Base-by-base conservation (phyloP, 1,284 basidiomycete genomes). In the Pterulicium gracile region DNA sequence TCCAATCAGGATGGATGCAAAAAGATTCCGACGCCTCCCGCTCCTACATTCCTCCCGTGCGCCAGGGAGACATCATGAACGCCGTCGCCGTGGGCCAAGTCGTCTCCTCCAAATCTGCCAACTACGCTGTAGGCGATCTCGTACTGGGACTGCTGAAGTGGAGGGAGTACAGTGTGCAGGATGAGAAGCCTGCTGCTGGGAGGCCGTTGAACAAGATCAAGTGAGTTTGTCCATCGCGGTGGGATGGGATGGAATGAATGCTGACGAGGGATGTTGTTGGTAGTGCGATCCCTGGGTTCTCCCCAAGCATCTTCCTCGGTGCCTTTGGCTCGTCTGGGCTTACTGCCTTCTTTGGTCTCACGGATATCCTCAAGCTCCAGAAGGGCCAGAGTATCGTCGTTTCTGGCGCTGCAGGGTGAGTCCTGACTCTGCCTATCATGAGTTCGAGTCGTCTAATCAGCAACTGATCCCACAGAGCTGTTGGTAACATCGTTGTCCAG, bases 391-490 rank as follows among this genome's bases (percentile, higher is more conserved):
- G 55, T 0, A 56, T 69, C 22, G 55, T 68, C 32, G 56, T 68
- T n/a, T 58, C 57, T 5, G 65, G 64, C 12, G 67, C 66, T 0
- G 61, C 61, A 14, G 63, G 58, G 51, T 59, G 47, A 49, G 51
- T 50, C 12, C 17, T 14, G 20, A 21, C 15, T 4, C 18, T 36
- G n/a, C 46, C n/a, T 23, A 7, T 19, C 34, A 44, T 22, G 3
- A 35, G 3, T 18, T 35, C 10, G 22, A 14, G 24, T 17, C 24
- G 22, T 40, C 4, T 4, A 24, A 41, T 42, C 14, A 7, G 39
- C 17, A 20, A 41, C 19, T 41, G 19, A 41, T 34, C 14, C 34
- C 4, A 4, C 44, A 60, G 59, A n/a, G 55, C 59, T 12, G 58
- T 60, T 32, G 59, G 62, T 4, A 55, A 53, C 21, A 50, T 55